Base-by-base conservation (phyloP, 75 land plant species). In the Larix kaempferi region DNA sequence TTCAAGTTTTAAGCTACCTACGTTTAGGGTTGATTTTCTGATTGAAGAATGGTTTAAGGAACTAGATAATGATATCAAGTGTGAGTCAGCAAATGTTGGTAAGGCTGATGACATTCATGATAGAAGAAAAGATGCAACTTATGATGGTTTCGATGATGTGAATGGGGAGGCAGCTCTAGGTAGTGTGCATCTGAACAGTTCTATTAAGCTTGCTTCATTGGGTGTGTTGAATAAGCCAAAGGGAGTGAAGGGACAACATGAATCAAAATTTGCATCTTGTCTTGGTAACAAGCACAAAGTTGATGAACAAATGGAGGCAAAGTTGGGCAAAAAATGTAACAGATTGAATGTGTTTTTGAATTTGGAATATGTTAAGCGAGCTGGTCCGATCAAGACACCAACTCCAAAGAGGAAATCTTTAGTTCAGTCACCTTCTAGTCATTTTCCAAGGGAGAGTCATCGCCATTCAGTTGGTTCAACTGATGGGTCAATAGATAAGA, bases 301-400 rank as follows among this genome's bases (percentile, higher is more conserved):
- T 76, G 92, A 85, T 71, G 82, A 89, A 72, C 86, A 87, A 17
- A 92, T 84, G 73, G 95, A 92, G 78, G 93, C 88, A 15, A 95
- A 82, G 92, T 80, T 91, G 14, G 99, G 98, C 15, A 97, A 95
- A 74, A 91, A 95, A 78, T 88, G 98, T 22, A 82, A 33, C 29
- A 83, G 98, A 35, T 92, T 91, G 73, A 93, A 90, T 1, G 81
- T 93, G 89, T 84, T 97, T 79, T 82, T 97, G 37, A 90, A 91
- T 57, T 78, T 89, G 59, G 94, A 93, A 74, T 92, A 92, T 78
- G 89, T 86, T 0, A 86, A 88, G 75, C 85, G 88, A 75, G 92
- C 91, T 59, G 91, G 88, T 12, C 74, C 92, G 15, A 79, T 85
- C 14, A 92, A 95, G 73, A 80, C 84, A 66, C 80, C 90, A 57